Percentiles rank a stretch among this genome's conserved stretches.
These are phyloP conservation scores for Ilex aquifolium DNA, from an alignment of 257 asterid species.

Conservation along the genomic window DNA sequence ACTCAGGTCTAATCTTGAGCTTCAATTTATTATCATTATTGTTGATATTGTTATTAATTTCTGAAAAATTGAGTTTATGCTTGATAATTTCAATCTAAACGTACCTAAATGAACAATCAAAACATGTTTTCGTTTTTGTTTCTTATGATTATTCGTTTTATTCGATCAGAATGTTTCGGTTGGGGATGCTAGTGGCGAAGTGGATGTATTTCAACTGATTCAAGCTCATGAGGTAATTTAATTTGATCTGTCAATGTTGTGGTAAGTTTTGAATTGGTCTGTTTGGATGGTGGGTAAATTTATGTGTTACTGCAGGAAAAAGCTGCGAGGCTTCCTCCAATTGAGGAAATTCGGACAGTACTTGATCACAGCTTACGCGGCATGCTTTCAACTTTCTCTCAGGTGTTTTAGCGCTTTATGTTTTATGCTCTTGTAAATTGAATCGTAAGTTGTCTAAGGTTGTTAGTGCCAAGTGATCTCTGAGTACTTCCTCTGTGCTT, in stretches of 20 bases:
- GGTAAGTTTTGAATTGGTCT: background rate
- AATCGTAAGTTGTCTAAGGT: no score
- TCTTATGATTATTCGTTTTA: background rate
- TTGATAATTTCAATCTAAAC: background rate
- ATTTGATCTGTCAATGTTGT: background rate
- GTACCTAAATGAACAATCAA: background rate
- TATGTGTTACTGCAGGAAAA: conserved; percentile 42
- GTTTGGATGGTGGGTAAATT: background rate
- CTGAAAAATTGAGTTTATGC: background rate
- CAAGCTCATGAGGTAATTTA: conserved; percentile 75
- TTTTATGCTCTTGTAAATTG: background rate
- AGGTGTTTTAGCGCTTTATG: conserved; percentile 21
- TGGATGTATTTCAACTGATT: conserved; percentile 51
- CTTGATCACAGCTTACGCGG: conserved; percentile 78
- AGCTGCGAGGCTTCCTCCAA: conserved; percentile 80
- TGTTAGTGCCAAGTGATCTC: no score
- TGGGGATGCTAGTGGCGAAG: conserved; percentile 27
- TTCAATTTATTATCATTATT: background rate
- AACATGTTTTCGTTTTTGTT: background rate
- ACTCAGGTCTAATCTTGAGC: conserved; percentile 9
- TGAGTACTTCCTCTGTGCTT: conserved; percentile 2
- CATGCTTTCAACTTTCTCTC: conserved; percentile 84
- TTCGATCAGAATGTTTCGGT: conserved; percentile 33
- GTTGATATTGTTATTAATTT: background rate
- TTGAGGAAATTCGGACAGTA: conserved; percentile 70